Percentiles rank a stretch among this genome's conserved stretches.
Conservation (phyloP, 108 stramenopile genomes). For the Mediolabrus comicus region DNA sequence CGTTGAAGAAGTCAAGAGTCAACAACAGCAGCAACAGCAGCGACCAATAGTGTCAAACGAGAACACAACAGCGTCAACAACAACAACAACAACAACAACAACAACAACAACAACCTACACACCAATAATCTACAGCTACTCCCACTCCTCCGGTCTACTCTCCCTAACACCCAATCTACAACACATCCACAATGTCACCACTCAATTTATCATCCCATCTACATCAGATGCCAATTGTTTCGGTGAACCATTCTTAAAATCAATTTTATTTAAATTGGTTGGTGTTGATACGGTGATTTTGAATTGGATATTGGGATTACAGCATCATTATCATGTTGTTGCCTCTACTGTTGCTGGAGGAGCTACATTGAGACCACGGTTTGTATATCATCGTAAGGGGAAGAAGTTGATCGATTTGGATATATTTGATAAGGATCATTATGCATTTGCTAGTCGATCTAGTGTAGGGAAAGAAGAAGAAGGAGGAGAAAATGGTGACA, state of each 20-base stretch:
- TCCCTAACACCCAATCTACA: constrained; percentile 49
- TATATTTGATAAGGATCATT: constrained; percentile 50
- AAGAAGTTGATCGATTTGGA: constrained; percentile 37
- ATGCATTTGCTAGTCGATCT: constrained; percentile 26
- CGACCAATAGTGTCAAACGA: too few relatives aligned
- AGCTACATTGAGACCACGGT: constrained; percentile 4
- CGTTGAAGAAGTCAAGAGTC: not conserved
- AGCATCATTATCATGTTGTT: not conserved
- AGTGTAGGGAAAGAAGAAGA: not conserved
- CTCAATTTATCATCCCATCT: constrained; percentile 62
- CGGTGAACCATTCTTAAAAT: constrained; percentile 75
- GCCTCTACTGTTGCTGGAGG: not conserved
- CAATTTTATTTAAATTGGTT: constrained; percentile 38
- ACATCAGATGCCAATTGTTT: constrained; percentile 61
- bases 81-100: not conserved
- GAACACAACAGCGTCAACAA: constrained; percentile 3
- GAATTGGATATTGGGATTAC: constrained; percentile 68
- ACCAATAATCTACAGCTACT: constrained; percentile 56
- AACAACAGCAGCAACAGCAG: too few relatives aligned
- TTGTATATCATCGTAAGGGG: constrained; percentile 38
- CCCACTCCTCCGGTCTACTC: constrained; percentile 59
- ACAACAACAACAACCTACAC: constrained; percentile 10
- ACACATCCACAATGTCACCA: constrained; percentile 44
- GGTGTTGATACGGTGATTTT: constrained; percentile 70
- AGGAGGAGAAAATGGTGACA: not conserved